phyloP scores from a whole-genome alignment of 2,329 filamentous ascomycete genomes.

The Chaetomium sp. region DNA sequence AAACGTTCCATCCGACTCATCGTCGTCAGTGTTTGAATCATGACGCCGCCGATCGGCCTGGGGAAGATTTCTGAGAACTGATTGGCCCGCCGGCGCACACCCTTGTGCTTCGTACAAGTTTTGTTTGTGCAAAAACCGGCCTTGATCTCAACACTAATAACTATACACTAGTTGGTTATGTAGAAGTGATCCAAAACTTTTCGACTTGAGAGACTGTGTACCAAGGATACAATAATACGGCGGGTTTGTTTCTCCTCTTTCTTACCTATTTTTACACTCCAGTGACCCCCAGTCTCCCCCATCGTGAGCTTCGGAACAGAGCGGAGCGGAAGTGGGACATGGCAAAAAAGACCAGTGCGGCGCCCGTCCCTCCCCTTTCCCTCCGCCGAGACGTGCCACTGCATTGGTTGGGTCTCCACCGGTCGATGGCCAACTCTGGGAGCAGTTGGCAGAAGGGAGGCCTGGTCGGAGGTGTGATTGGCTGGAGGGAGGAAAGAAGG shows the following conservation, averaged over 20 bases:
- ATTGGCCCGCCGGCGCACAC: background rate
- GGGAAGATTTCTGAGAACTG: background rate
- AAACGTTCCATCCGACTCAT: background rate
- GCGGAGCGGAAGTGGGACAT: slow-evolving; percentile 10
- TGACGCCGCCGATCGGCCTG: slow-evolving; percentile 7
- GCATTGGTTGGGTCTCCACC: slow-evolving; percentile 14
- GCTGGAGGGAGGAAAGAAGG: slow-evolving; percentile 18
- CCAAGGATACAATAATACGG: background rate
- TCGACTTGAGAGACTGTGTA: background rate
- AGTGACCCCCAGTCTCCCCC: too few relatives aligned
- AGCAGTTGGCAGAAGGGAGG: background rate
- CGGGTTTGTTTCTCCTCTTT: background rate
- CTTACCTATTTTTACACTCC: too few relatives aligned
- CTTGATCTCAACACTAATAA: background rate
- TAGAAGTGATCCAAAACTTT: background rate
- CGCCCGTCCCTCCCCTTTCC: background rate
- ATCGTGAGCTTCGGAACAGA: background rate
- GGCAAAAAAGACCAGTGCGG: too few relatives aligned
- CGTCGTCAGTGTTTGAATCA: slow-evolving; percentile 10
- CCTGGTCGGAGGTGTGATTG: slow-evolving; percentile 14
- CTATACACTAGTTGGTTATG: too few relatives aligned
- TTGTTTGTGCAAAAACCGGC: background rate
- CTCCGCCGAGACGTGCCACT: slow-evolving; percentile 16
- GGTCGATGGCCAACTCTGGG: background rate
- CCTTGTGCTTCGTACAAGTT: background rate